Evolutionary conservation across 352 stramenopile genomes (phyloP), one percentile per base, ranked within the genome.

Genomic region (Phytophthora nicotianae): DNA sequence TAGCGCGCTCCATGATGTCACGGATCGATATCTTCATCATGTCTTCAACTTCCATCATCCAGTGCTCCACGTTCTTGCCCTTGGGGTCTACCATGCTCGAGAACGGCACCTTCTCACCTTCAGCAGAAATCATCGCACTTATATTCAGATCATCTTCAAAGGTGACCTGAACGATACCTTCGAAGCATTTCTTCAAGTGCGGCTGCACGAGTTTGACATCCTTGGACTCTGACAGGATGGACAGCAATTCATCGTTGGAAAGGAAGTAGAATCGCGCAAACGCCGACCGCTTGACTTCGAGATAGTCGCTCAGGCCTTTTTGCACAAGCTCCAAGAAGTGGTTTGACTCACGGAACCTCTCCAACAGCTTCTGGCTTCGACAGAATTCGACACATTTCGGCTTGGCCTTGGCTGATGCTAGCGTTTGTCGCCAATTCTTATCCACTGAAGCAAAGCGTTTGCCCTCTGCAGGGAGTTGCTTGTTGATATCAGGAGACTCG

Each of bases 401-500:
- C 46, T 98, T 98, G 0, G 77, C 58, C 59, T 97, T 97, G 0
- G 88, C 95, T 1, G 78, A 70, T 2, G 75, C 75, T 19, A 98
- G 79, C 2, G 91, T 98, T 43, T 96, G 82, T 3, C 95, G 78
- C 95, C 95, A 99, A 57, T 98, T 98, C 57, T 98, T 98, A 62
- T 98, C 95, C 5, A 98, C 95, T 0, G 91, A 97, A 1, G 90
- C 85, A 52, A 98, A 98, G 2, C 94, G 83, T 60, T 98, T 98
- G 7, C 91, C 93, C 62, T 98, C 95, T 0, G 88, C 79, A 1
- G 95, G 95, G 5, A 98, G 84, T 60, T 98, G 95, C 65, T 98
- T 98, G 71, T 98, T 98, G 65, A 98, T 98, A 58, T 98, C 95
- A 0, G 91, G 84, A 0, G 89, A 98, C 56, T 98, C 95, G 49